Evolutionary conservation across 1,139 yeast genomes (phyloP), one percentile per base, ranked within the genome.

Genomic region (Geotrichum histeridarum): DNA sequence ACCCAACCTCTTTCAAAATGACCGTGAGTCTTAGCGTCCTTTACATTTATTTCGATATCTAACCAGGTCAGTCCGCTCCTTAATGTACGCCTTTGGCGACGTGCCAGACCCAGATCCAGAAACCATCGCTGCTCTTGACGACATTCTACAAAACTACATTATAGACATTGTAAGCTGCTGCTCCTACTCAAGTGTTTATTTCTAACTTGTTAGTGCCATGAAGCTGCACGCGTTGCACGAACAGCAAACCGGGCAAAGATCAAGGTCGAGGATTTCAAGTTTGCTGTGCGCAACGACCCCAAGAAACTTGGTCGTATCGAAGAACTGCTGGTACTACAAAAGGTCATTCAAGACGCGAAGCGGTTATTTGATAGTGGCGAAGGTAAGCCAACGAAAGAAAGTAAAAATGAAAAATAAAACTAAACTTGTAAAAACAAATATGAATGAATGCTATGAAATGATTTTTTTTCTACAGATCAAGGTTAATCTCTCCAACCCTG

Each of bases 41-140:
- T 22, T 39, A 2, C 18, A 3, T n/a, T n/a, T 36, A 1, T 22
- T 31, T 35, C 17, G 5, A n/a, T 30, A 38, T n/a, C 46, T 44
- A 55, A 52, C 37, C 4, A 18, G 32, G 5, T 22, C 41, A 66
- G 82, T 86, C 33, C 86, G 85, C 61, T 82, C 89, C 9, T 72
- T 91, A 48, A 73, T 91, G 56, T 91, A 83, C 65, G 91, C 96
- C 0, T 82, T 84, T 67, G 98, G 98, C 0, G 98, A 91, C 66
- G 86, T 84, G 1, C 80, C 86, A 1, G 81, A 83, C 47, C 94
- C 96, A 1, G 76, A 83, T 35, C 84, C 84, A 36, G 85, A 86
- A 54, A 86, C 95, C 0, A 83, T 88, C 1, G 84, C 83, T 55
- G 82, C 87, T 4, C 69, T 91, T 22, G 98, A 91, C 64, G 98